Base-by-base conservation (phyloP, 1,284 basidiomycete genomes). In the Heterobasidion parviporum region DNA sequence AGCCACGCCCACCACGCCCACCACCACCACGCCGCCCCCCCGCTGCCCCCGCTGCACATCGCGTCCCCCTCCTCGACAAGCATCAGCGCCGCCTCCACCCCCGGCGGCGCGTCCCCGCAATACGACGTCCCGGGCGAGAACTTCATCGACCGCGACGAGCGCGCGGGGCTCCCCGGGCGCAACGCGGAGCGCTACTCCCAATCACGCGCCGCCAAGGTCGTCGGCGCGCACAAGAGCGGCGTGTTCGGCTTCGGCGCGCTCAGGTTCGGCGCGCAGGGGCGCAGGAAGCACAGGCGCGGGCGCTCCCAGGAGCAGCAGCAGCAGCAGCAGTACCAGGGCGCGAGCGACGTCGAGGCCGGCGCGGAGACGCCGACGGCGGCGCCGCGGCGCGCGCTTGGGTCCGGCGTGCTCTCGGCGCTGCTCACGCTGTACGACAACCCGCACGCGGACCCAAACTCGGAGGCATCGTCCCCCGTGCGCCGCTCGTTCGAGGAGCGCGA, bases 371-470 rank as follows among this genome's bases (percentile, higher is more conserved):
- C 54, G 59, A 16, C 62, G 60, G 16, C 63, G 26, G 50, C 59
- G n/a, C 52, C 59, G 34, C 53, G 50, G 14, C 50, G 47, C 16
- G 50, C 61, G 9, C 58, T 63, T 15, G 73, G 75, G 0, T 70
- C 69, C 6, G 80, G 82, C 34, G 72, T 84, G 2, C 72, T 84
- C 10, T 77, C 79, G 10, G 69, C 81, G 6, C 64, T 85, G 45
- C 65, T 85, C 34, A 70, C 78, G 10, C 69, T 83, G 18, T 84
- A 84, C 61, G 74, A 78, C 56, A 71, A 73, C 16, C 64, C 69
- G 8, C 46, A 47, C 43, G 20, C 41, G 18, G 53, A 35, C 12
- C 52, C 53, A 10, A 33, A 36, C 8, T 63, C 66, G 12, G 12
- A 41, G n/a, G 26, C 26, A 4, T 26, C 26, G 26, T 26, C 38